These are phyloP conservation scores for Picea sitchensis DNA, from an alignment of 75 land plant species.

Conservation along the genomic window DNA sequence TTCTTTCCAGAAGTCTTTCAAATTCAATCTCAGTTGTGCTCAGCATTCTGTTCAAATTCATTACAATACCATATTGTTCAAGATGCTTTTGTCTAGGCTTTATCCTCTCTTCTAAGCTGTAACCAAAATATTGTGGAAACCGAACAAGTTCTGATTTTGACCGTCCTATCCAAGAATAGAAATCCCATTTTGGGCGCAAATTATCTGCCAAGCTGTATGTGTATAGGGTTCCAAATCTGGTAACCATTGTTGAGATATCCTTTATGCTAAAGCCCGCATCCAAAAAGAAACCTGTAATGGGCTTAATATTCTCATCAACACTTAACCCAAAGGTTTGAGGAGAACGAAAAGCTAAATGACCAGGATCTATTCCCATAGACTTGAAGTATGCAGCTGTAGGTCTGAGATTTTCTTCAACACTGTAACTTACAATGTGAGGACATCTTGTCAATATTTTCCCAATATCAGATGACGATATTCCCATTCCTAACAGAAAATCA, in stretches of 20 bases:
- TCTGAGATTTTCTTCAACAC: conserved; percentile 69
- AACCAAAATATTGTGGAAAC: conserved; percentile 91
- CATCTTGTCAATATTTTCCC: conserved; percentile 65
- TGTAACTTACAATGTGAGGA: conserved; percentile 77
- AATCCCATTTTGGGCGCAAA: conserved; percentile 76
- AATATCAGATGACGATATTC: conserved; percentile 41
- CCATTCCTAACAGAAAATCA: conserved; percentile 48
- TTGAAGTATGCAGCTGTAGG: conserved; percentile 58
- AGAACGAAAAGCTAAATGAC: conserved; percentile 28
- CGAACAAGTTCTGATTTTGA: conserved; percentile 59
- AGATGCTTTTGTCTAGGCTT: conserved; percentile 56
- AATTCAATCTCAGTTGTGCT: conserved; percentile 44
- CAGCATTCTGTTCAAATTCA: conserved; percentile 54
- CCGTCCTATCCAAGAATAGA: conserved; percentile 47
- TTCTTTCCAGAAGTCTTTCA: conserved; percentile 39
- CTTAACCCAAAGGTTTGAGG: conserved; percentile 79
- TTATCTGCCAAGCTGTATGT: conserved; percentile 58
- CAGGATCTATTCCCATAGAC: conserved; percentile 51
- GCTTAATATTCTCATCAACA: conserved; percentile 69
- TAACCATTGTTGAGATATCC: conserved; percentile 52
- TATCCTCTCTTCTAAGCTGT: conserved; percentile 73
- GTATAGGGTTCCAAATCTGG: conserved; percentile 62
- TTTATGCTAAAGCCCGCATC: conserved; percentile 43
- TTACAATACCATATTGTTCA: conserved; percentile 27
- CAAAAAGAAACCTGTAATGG: conserved; percentile 65